Evolutionary conservation across 495 filamentous ascomycete genomes (phyloP).

Genomic region (Tuber microsphaerosporum): DNA sequence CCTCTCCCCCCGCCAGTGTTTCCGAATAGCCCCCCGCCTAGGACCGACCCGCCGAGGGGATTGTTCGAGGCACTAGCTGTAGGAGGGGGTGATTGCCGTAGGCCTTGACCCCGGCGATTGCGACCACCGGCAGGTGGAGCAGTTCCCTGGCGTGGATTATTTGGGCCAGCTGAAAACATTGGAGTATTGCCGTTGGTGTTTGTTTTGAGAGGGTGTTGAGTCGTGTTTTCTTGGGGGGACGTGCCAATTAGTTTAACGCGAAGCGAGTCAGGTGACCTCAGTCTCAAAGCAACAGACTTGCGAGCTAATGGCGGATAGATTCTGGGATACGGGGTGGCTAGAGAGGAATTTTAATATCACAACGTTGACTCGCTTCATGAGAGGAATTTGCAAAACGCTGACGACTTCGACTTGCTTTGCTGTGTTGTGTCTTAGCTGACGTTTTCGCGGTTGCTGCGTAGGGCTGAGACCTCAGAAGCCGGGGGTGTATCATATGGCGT

Average conservation of each 20-base stretch:
- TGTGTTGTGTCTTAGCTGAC: background rate
- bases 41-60: constrained; percentile 20
- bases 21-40: constrained; percentile 28
- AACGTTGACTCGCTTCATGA: background rate
- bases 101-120: constrained; percentile 16
- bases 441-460: background rate
- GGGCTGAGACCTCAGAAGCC: background rate
- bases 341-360: background rate
- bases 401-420: background rate
- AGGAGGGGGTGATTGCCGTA: constrained; percentile 31
- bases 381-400: background rate
- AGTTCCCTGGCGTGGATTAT: constrained; percentile 22
- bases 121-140: constrained; percentile 20
- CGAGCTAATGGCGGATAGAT: background rate
- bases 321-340: background rate
- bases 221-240: background rate
- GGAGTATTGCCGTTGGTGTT: background rate
- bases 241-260: background rate
- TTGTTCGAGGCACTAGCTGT: constrained; percentile 21
- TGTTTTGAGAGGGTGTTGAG: background rate
- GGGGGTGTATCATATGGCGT: background rate
- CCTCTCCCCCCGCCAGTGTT: constrained; percentile 41
- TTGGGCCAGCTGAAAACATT: background rate
- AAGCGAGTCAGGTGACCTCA: constrained; percentile 1
- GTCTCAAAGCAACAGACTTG: background rate